Base-by-base conservation (phyloP, 2,329 filamentous ascomycete genomes). In the Lasiodiplodia hormozganensis region DNA sequence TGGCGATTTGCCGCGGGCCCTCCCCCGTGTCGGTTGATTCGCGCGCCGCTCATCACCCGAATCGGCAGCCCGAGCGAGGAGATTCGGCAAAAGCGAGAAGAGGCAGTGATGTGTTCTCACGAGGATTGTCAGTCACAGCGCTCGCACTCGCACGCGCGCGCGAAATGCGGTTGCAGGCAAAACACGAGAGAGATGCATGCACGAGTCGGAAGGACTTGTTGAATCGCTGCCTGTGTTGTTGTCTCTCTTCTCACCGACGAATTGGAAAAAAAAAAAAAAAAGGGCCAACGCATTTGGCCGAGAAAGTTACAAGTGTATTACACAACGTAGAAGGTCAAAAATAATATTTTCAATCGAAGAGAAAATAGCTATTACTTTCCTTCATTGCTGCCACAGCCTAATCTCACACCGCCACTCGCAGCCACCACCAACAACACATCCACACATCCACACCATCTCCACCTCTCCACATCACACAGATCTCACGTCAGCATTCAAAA, bases 361-460 rank as follows among this genome's bases (percentile, higher is more conserved):
- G n/a, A 21, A 47, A 21, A 47, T 47, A 11, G 43, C 18, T n/a
- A 47, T 47, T n/a, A 34, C 43, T 8, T 47, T 47, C 43, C 43
- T 47, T 21, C 43, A 8, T 47, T 40, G 12, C n/a, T n/a, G 18
- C 18, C 18, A 47, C 43, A 47, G 31, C 40, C 40, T 53, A 23
- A 53, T 21, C 51, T 23, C 51, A 28, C 51, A 53, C 51, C 51
- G 51, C 51, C 51, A 53, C 51, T 25, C 51, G 51, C 51, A 28
- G 21, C 51, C 51, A 53, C 51, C 51, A 53, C 51, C 51, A 28
- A 28, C 51, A 34, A 34, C 31, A 34, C 31, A 34, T 34, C 31
- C 31, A 21, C 18, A 47, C 7, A 47, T 47, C 43, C n/a, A 18
- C 43, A 47, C 43, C 28, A 28, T 28, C 28, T 28, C 28, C 28